phyloP scores from a whole-genome alignment of 352 stramenopile species.

The Pythium insidiosum region DNA sequence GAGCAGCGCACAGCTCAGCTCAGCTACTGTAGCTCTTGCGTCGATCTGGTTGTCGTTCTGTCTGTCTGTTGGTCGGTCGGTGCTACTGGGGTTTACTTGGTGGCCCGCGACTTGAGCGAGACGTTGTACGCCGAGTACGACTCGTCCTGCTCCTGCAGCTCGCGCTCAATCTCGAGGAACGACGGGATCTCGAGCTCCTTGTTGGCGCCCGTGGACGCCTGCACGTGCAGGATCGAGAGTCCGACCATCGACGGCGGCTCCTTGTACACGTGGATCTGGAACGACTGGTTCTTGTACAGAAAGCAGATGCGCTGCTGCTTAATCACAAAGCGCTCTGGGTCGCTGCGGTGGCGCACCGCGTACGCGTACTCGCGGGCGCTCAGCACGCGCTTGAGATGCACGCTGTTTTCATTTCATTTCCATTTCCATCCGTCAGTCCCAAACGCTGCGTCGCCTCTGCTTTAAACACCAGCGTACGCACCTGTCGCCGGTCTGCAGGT shows the following conservation, averaged over 20 bases:
- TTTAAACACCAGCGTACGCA: constrained; percentile 33
- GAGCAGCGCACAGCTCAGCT: too few relatives aligned
- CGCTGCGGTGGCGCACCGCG: constrained; percentile 65
- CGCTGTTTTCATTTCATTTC: too few relatives aligned
- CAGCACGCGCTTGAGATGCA: constrained; percentile 79
- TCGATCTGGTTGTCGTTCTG: too few relatives aligned
- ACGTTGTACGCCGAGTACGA: constrained; percentile 79
- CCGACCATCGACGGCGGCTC: constrained; percentile 51
- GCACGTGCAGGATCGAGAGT: constrained; percentile 66
- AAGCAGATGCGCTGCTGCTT: constrained; percentile 87
- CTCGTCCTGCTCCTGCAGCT: constrained; percentile 46
- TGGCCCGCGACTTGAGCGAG: constrained; percentile 47
- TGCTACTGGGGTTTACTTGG: too few relatives aligned
- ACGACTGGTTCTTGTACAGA: constrained; percentile 80
- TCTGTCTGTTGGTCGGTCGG: too few relatives aligned
- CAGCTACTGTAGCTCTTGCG: too few relatives aligned
- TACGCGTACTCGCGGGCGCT: constrained; percentile 80
- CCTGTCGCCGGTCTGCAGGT: constrained; percentile 66
- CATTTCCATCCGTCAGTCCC: too few relatives aligned
- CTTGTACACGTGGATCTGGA: constrained; percentile 85
- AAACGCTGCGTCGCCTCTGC: too few relatives aligned
- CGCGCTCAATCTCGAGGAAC: constrained; percentile 66
- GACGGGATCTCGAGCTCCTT: constrained; percentile 56
- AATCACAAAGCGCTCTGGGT: constrained; percentile 65
- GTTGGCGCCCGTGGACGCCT: constrained; percentile 54